phyloP scores from a whole-genome alignment of 176 grass and related monocot genomes.

The Phragmites australis region DNA sequence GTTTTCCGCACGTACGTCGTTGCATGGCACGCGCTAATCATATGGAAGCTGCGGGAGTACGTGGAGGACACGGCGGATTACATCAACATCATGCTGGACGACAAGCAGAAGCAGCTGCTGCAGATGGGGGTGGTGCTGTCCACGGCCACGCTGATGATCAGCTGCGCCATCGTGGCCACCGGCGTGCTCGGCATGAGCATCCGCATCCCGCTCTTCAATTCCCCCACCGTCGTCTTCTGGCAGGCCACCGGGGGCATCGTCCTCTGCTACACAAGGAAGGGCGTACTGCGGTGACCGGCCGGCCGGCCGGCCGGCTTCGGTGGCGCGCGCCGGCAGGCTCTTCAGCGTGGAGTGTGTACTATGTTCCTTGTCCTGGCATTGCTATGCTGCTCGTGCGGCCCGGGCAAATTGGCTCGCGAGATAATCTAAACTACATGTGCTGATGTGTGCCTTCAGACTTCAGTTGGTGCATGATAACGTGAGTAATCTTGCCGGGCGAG shows the following conservation, averaged over 20 bases:
- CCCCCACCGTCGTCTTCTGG: slow-evolving; percentile 32
- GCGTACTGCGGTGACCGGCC: slow-evolving; percentile 54
- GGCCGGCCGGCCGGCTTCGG: no score
- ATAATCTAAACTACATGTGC: no score
- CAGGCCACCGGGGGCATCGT: slow-evolving; percentile 37
- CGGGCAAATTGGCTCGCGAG: no score
- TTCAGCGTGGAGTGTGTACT: no score
- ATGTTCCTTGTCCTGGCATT: no score
- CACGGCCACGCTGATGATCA: slow-evolving; percentile 57
- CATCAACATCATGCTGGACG: slow-evolving; percentile 87
- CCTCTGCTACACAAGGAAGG: slow-evolving; percentile 46
- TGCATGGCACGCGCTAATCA: no score
- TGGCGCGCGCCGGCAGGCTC: no score
- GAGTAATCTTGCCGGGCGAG: no score
- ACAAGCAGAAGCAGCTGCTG: slow-evolving; percentile 84
- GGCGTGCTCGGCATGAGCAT: slow-evolving; percentile 68
- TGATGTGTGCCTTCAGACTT: no score
- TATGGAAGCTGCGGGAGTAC: slow-evolving; percentile 57
- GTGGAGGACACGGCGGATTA: slow-evolving; percentile 81
- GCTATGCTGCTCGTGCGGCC: no score
- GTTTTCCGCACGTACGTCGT: no score
- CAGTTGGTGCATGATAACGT: no score
- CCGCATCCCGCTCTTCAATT: slow-evolving; percentile 41
- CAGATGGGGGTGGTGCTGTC: slow-evolving; percentile 77
- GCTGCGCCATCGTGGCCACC: slow-evolving; percentile 32